Percentiles rank a stretch among this genome's conserved stretches.
phyloP scores from a whole-genome alignment of 257 asterid species.

The Phtheirospermum japonicum region DNA sequence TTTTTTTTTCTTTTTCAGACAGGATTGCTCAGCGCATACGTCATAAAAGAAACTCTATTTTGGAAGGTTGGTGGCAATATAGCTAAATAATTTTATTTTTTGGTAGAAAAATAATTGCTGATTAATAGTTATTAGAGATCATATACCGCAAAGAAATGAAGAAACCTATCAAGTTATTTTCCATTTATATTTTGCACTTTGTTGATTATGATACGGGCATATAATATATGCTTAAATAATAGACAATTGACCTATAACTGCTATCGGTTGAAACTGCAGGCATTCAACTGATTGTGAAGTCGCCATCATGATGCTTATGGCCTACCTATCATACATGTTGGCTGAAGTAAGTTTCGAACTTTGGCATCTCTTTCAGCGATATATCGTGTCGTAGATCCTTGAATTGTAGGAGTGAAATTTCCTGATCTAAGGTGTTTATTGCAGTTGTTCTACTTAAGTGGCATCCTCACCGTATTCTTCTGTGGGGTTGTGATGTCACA shows the following conservation, averaged over 20 bases:
- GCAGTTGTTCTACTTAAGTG: constrained; percentile 85
- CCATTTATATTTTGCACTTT: too few species aligned
- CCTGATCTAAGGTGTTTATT: too few species aligned
- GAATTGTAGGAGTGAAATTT: too few species aligned
- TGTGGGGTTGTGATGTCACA: constrained; percentile 99
- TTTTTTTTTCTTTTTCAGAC: too few species aligned
- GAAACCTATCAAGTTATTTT: too few species aligned
- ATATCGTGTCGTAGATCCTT: too few species aligned
- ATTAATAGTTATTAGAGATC: constrained; percentile 16
- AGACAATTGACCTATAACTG: constrained; percentile 1
- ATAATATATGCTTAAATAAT: constrained; percentile 3
- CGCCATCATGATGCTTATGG: too few species aligned
- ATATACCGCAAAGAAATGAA: constrained; percentile 4
- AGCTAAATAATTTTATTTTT: neutral
- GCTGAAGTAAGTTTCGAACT: too few species aligned
- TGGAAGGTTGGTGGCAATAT: constrained; percentile 70
- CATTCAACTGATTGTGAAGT: too few species aligned
- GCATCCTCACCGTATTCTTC: constrained; percentile 98
- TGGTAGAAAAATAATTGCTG: constrained; percentile 10
- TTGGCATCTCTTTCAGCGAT: too few species aligned
- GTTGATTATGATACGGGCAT: too few species aligned
- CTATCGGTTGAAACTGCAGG: constrained; percentile 36
- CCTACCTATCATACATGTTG: too few species aligned
- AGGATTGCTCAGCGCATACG: constrained; percentile 84
- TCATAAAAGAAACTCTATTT: constrained; percentile 88